Conservation (phyloP, 2,329 filamentous ascomycete species). For the Stachybotrys chartarum region DNA sequence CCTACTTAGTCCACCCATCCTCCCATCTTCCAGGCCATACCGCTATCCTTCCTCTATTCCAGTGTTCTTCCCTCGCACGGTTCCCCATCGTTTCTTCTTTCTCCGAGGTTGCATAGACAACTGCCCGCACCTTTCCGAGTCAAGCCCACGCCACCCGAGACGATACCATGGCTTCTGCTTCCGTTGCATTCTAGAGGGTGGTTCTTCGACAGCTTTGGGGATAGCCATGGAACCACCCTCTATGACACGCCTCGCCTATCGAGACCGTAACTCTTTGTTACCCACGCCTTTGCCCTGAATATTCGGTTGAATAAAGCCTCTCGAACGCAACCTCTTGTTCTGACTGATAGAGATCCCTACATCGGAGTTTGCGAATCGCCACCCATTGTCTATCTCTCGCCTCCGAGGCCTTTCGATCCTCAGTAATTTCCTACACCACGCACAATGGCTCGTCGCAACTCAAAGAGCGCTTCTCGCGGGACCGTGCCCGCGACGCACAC, state of each 20-base stretch:
- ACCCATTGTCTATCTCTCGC: neutral
- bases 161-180: conserved; percentile 22
- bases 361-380: neutral
- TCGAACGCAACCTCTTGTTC: neutral
- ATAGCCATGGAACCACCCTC: conserved; percentile 51
- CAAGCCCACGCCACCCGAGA: neutral
- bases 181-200: conserved; percentile 49
- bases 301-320: neutral
- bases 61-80: neutral
- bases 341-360: neutral
- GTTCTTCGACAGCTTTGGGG: conserved; percentile 28
- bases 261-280: conserved; percentile 7
- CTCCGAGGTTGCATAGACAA: neutral
- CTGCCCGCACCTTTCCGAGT: neutral
- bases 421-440: neutral
- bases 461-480: neutral
- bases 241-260: conserved; percentile 28
- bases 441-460: neutral
- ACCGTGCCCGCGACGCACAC: neutral
- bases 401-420: neutral
- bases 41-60: no score
- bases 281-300: neutral
- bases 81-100: neutral
- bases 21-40: neutral
- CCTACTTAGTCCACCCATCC: neutral